A percentile compares a stretch with the other conserved stretches of the same genome.
phyloP scores from a whole-genome alignment of 2,329 filamentous ascomycete species.

The Ceratocystiopsis brevicomis region DNA sequence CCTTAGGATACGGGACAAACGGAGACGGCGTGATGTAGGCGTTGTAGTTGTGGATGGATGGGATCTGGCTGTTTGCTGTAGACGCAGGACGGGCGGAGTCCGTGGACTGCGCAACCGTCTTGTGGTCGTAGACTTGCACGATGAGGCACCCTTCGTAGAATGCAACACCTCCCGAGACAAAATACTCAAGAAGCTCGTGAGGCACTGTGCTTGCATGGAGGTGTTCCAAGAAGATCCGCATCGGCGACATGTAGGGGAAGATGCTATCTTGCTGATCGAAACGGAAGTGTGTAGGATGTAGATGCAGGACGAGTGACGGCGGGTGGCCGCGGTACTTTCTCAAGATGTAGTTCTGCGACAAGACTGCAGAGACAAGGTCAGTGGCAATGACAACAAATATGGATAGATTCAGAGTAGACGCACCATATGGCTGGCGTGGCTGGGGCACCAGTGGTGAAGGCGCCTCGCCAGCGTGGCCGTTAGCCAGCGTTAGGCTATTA shows the following conservation, averaged over 20 bases:
- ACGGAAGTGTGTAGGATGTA: slow-evolving; percentile 70
- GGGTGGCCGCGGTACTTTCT: slow-evolving; percentile 47
- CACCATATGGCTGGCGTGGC: slow-evolving; percentile 29
- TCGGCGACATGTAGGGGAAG: slow-evolving; percentile 81
- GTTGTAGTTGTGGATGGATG: slow-evolving; percentile 86
- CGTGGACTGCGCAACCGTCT: slow-evolving; percentile 41
- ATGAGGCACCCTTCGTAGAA: slow-evolving; percentile 96
- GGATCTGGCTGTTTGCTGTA: slow-evolving; percentile 44
- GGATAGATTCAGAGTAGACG: background rate
- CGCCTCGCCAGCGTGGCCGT: no score
- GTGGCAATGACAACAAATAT: background rate
- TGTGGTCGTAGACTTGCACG: slow-evolving; percentile 82
- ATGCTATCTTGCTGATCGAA: slow-evolving; percentile 90
- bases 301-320: slow-evolving; percentile 71
- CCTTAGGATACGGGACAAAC: slow-evolving; percentile 55
- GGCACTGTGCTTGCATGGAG: slow-evolving; percentile 60
- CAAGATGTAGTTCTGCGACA: slow-evolving; percentile 61
- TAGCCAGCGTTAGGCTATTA: background rate
- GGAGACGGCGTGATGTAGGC: slow-evolving; percentile 79
- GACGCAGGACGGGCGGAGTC: slow-evolving; percentile 34
- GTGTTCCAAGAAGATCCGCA: slow-evolving; percentile 66
- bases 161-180: slow-evolving; percentile 49
- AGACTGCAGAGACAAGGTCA: slow-evolving; percentile 31
- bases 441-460: slow-evolving; percentile 16
- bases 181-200: slow-evolving; percentile 69